These are phyloP conservation scores for Arthrobotrys musiformis DNA, from an alignment of 2,329 filamentous ascomycete species.

Conservation along the genomic window DNA sequence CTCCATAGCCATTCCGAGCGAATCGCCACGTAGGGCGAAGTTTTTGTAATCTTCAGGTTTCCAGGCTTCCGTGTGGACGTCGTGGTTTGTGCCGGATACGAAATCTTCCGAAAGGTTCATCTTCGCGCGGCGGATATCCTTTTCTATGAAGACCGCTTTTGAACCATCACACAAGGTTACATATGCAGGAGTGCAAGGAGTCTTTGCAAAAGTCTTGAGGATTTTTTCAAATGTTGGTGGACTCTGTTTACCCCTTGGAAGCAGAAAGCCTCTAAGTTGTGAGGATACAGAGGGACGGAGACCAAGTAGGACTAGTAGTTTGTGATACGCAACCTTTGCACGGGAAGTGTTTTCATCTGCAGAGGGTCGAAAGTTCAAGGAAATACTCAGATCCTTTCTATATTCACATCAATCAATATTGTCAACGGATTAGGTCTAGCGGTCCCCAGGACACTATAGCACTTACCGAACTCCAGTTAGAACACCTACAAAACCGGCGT, in stretches of 20 bases:
- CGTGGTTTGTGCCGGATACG: conserved; percentile 70
- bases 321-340: conserved; percentile 65
- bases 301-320: conserved; percentile 69
- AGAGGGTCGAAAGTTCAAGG: conserved; percentile 67
- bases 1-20: conserved; percentile 17
- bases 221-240: conserved; percentile 51
- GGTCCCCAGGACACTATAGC: not conserved
- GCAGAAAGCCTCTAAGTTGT: conserved; percentile 63
- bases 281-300: conserved; percentile 68
- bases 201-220: conserved; percentile 60
- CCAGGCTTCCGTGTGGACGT: conserved; percentile 60
- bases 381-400: conserved; percentile 65
- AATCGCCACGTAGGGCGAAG: not conserved
- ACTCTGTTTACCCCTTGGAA: conserved; percentile 41
- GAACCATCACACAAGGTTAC: conserved; percentile 68
- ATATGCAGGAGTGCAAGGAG: conserved; percentile 69
- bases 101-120: conserved; percentile 66
- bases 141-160: conserved; percentile 68
- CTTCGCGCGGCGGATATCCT: conserved; percentile 67
- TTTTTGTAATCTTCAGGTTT: conserved; percentile 48
- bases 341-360: conserved; percentile 63
- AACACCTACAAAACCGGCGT: conserved; percentile 68
- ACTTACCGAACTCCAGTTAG: conserved; percentile 66
- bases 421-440: not conserved
- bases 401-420: not conserved